Evolutionary conservation across 345 rosid genomes (phyloP), one percentile per base, ranked within the genome.

Genomic region (Reutealis trisperma): DNA sequence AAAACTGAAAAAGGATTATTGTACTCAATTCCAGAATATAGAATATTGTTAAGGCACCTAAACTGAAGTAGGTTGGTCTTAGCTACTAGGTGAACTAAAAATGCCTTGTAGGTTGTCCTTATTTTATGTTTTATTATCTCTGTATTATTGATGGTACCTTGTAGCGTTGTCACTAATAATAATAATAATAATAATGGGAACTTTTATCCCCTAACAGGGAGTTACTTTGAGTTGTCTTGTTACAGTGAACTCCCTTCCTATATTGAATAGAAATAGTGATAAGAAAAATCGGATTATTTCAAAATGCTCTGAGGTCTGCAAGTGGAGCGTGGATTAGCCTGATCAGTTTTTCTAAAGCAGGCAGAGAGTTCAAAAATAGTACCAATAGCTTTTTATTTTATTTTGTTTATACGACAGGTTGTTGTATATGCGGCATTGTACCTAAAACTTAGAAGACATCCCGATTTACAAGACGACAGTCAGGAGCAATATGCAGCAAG

Each of bases 341-440:
- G 52, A 70, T 70, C 5, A 37, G 41, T 6, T 5, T 37, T 42
- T 44, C 34, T 47, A 22, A 37, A 51, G 22, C 58, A n/a, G 63
- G 12, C 2, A 51, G 22, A 52, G 7, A 0, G 45, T 73, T 62
- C 25, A 58, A 37, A 58, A 41, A 19, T 51, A 57, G 11, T 45
- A 32, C 27, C 19, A 27, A 73, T 27, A 44, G 16, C 77, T 30
- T 10, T 49, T 49, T 47, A 3, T n/a, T 30, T 3, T 65, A 9
- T 67, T 11, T 42, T 45, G 3, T 75, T 57, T 25, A 30, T 61
- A 61, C 54, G 42, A 25, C 92, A 96, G 99, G 92, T 91, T 71
- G 82, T 92, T 72, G 73, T 96, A 30, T 84, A 65, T 25, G 90
- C 92, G 37, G 89, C 86, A 6, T 76, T 93, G 70, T 93, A 93